Evolutionary conservation across 75 land plant genomes (phyloP).

Genomic region (Cryptomeria japonica): DNA sequence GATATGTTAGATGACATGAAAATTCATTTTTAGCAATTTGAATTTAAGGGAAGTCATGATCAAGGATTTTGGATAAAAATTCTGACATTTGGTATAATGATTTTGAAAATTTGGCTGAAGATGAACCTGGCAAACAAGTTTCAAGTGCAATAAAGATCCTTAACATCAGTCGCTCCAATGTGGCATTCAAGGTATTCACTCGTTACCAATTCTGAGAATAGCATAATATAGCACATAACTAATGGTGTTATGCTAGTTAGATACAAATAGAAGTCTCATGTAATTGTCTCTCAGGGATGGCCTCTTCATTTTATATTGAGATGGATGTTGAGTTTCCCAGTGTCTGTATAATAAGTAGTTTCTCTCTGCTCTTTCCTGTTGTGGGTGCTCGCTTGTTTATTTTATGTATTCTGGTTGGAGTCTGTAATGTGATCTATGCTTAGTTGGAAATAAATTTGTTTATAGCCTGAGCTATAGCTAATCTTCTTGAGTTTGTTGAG

Average conservation of each 20-base stretch:
- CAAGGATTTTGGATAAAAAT: not conserved
- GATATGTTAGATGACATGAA: not conserved
- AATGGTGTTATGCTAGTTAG: not conserved
- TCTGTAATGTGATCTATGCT: not conserved
- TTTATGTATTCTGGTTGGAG: not conserved
- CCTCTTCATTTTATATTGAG: not conserved
- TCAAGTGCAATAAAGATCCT: constrained; percentile 57
- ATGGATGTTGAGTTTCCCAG: constrained; percentile 4
- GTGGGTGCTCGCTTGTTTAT: not conserved
- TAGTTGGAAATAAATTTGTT: not conserved
- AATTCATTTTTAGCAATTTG: not conserved
- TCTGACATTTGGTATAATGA: not conserved
- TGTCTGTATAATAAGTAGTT: not conserved
- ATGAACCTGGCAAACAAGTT: constrained; percentile 66
- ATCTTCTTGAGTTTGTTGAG: not conserved
- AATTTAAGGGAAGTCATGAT: not conserved
- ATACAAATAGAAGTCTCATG: not conserved
- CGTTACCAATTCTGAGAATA: not conserved
- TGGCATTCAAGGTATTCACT: constrained; percentile 47
- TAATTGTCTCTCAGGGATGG: not conserved
- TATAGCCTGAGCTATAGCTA: not conserved
- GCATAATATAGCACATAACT: not conserved
- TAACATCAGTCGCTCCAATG: constrained; percentile 58
- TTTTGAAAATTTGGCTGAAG: constrained; percentile 17
- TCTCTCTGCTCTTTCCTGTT: not conserved